Evolutionary conservation across 1,284 basidiomycete genomes (phyloP).

Genomic region (Porodaedalea pini): DNA sequence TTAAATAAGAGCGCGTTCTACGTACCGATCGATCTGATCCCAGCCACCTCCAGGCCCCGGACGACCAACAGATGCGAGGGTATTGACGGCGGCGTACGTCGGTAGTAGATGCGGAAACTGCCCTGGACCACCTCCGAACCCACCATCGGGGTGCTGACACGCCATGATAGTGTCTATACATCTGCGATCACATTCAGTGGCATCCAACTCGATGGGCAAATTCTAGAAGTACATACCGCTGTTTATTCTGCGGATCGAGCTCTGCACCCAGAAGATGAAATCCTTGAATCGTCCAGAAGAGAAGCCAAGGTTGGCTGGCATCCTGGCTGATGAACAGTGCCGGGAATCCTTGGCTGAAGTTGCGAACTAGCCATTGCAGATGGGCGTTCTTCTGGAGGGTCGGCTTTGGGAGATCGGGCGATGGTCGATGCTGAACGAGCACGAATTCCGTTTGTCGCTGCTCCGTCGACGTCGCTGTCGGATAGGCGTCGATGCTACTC

Average conservation of each 20-base stretch:
- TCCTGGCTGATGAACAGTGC: conserved; percentile 77
- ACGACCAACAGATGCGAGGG: conserved; percentile 79
- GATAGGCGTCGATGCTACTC: conserved; percentile 47
- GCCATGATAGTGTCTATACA: conserved; percentile 75
- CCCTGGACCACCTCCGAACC: conserved; percentile 89
- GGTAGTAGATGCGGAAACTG: conserved; percentile 88
- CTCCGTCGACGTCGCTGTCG: conserved; percentile 58
- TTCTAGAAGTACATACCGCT: conserved; percentile 49
- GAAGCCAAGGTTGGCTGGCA: conserved; percentile 88
- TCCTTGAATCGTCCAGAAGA: conserved; percentile 87
- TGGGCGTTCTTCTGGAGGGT: conserved; percentile 57
- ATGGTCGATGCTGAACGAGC: conserved; percentile 46
- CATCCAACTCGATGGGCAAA: neutral
- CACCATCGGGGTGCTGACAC: conserved; percentile 79
- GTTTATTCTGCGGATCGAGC: conserved; percentile 70
- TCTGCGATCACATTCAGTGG: conserved; percentile 34
- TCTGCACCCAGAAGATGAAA: conserved; percentile 75
- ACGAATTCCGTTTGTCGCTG: conserved; percentile 69
- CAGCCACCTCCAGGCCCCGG: conserved; percentile 75
- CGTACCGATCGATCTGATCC: conserved; percentile 76
- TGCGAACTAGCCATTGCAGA: conserved; percentile 64
- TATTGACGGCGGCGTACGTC: conserved; percentile 86
- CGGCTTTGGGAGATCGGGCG: conserved; percentile 27
- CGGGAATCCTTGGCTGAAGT: conserved; percentile 75
- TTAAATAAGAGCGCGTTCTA: neutral